A percentile compares a stretch with the other conserved stretches of the same genome.
These are phyloP conservation scores for Huiozyma naganishii DNA, from an alignment of 805 yeast species.

Conservation along the genomic window DNA sequence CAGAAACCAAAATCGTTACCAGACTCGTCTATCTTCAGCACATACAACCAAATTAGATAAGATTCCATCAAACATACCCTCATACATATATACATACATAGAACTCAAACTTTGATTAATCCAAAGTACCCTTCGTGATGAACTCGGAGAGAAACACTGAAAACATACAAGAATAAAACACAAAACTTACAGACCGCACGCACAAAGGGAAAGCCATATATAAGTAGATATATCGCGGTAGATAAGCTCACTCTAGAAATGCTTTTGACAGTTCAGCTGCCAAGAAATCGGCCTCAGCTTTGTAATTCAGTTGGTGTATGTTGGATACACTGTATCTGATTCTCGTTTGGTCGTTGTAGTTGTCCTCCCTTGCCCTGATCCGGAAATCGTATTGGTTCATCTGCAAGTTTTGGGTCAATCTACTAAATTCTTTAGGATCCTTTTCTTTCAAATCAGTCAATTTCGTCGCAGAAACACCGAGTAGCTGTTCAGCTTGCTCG, in stretches of 20 bases:
- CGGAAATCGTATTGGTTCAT: slow-evolving; percentile 68
- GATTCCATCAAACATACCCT: no score
- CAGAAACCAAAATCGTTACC: slow-evolving; percentile 44
- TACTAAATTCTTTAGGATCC: slow-evolving; percentile 36
- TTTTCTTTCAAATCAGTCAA: slow-evolving; percentile 39
- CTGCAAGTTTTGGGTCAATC: slow-evolving; percentile 37
- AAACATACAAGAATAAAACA: no score
- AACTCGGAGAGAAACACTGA: no score
- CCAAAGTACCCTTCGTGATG: no score
- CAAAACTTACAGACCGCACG: no score
- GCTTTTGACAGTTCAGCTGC: slow-evolving; percentile 27
- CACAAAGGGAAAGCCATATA: no score
- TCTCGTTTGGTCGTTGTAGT: slow-evolving; percentile 67
- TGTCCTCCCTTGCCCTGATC: slow-evolving; percentile 73
- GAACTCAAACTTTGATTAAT: no score
- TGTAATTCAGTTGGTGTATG: slow-evolving; percentile 42
- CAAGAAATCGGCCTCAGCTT: slow-evolving; percentile 50
- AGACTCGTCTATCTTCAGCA: slow-evolving; percentile 56
- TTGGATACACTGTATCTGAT: slow-evolving; percentile 62
- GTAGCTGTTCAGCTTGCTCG: slow-evolving; percentile 60
- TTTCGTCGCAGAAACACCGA: slow-evolving; percentile 54
- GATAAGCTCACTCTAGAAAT: background rate
- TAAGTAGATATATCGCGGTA: no score
- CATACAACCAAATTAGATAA: slow-evolving; percentile 63
- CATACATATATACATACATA: no score